Conservation (phyloP, 2,329 filamentous ascomycete species). For the Talaromyces sp. region DNA sequence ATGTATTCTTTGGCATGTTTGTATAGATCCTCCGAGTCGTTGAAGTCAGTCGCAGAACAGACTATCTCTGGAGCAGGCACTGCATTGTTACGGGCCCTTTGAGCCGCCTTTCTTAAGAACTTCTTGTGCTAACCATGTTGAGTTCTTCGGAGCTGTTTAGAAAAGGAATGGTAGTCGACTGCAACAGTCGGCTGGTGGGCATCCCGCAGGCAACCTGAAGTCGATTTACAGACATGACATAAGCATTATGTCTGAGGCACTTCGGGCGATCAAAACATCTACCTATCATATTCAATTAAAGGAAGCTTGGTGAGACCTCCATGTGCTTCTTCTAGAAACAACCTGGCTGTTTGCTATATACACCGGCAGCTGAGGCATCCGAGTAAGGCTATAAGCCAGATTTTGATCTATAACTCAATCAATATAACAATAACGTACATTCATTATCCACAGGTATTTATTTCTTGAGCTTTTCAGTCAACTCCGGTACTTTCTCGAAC, state of each 20-base stretch:
- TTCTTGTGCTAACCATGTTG: not conserved
- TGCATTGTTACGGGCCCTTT: not conserved
- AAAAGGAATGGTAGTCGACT: not conserved
- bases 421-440: slow-evolving; percentile 5
- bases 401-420: not conserved
- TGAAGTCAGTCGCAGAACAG: not conserved
- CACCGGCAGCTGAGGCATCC: not conserved
- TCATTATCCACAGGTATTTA: slow-evolving; percentile 13
- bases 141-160: not conserved
- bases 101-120: no score
- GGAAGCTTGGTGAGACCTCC: not conserved
- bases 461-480: slow-evolving; percentile 88
- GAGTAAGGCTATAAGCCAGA: not conserved
- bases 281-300: not conserved
- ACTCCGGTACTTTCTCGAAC: slow-evolving; percentile 91
- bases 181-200: not conserved
- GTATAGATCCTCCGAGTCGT: not conserved
- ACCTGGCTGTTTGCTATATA: not conserved
- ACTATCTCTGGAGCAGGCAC: not conserved
- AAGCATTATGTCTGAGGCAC: not conserved
- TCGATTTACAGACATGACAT: not conserved
- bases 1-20: not conserved
- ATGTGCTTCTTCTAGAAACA: not conserved
- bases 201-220: not conserved
- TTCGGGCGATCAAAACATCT: no score